Evolutionary conservation across 2,329 filamentous ascomycete genomes (phyloP).

Genomic region (Scedosporium dehoogii): DNA sequence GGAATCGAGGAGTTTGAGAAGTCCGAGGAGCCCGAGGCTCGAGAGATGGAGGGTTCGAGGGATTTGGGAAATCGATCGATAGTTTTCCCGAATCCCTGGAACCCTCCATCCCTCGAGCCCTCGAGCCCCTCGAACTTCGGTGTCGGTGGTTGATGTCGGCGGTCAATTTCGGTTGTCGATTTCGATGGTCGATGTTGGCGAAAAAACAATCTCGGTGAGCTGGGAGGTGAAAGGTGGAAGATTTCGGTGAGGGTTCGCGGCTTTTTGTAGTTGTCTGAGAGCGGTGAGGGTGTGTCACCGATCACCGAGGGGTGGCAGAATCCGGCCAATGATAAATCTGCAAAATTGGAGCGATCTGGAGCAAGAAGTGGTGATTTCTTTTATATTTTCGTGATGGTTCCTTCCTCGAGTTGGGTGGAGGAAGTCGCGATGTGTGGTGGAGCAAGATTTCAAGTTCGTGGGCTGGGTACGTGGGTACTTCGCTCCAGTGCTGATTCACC

Average conservation of each 20-base stretch:
- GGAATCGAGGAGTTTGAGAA: too few relatives aligned
- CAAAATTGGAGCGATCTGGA: neutral
- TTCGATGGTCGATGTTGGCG: too few relatives aligned
- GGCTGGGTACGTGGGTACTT: neutral
- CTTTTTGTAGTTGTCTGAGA: neutral
- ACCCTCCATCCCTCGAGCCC: too few relatives aligned
- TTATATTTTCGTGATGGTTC: neutral
- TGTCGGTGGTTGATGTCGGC: too few relatives aligned
- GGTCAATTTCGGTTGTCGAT: neutral
- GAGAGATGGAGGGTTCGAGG: too few relatives aligned
- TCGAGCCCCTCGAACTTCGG: too few relatives aligned
- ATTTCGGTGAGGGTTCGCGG: neutral
- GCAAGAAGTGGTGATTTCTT: neutral
- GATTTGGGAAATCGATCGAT: too few relatives aligned
- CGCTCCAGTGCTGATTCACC: too few relatives aligned
- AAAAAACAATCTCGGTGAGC: neutral
- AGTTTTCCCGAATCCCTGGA: too few relatives aligned
- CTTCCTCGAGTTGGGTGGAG: neutral
- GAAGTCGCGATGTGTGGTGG: neutral
- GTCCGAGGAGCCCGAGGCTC: too few relatives aligned
- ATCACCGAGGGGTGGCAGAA: neutral
- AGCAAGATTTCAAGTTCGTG: neutral
- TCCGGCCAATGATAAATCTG: neutral
- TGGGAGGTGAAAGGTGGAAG: neutral
- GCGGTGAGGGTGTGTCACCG: neutral